Evolutionary conservation across 2,329 filamentous ascomycete species (phyloP).

Genomic region (Dryadomyces quercivorus): DNA sequence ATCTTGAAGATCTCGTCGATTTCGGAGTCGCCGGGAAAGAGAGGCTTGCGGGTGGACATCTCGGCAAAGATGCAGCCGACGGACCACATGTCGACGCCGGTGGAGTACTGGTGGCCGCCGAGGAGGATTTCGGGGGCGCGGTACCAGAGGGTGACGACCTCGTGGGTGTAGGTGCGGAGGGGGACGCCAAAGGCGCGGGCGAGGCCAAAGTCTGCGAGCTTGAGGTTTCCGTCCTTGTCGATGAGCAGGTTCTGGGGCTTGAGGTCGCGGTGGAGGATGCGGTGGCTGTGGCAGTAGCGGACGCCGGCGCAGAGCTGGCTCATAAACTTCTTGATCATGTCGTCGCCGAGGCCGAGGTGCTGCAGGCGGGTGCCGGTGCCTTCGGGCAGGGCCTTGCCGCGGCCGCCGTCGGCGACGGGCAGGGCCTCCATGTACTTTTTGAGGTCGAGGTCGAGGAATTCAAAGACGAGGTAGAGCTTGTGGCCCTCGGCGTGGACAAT

Average conservation of each 20-base stretch:
- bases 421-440: slow-evolving; percentile 93
- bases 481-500: slow-evolving; percentile 87
- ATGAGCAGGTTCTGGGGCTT: slow-evolving; percentile 83
- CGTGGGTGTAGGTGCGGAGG: slow-evolving; percentile 78
- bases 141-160: slow-evolving; percentile 87
- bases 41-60: slow-evolving; percentile 81
- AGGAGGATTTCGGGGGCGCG: slow-evolving; percentile 76
- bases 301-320: slow-evolving; percentile 70
- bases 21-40: slow-evolving; percentile 82
- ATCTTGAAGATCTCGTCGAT: slow-evolving; percentile 95
- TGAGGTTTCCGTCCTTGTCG: slow-evolving; percentile 73
- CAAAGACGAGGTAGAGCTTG: slow-evolving; percentile 82
- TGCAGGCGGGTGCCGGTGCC: slow-evolving; percentile 52
- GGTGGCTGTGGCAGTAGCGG: slow-evolving; percentile 74
- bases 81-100: slow-evolving; percentile 91
- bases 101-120: slow-evolving; percentile 79
- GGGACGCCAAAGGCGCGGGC: slow-evolving; percentile 84
- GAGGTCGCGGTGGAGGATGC: slow-evolving; percentile 70
- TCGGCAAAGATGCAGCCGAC: slow-evolving; percentile 85
- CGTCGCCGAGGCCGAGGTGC: slow-evolving; percentile 58
- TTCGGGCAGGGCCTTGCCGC: slow-evolving; percentile 70
- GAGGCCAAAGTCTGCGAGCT: slow-evolving; percentile 75
- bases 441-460: slow-evolving; percentile 76
- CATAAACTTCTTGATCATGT: slow-evolving; percentile 88
- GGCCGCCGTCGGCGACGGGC: slow-evolving; percentile 66